Base-by-base conservation (phyloP, 1,284 basidiomycete genomes). In the Vanrija sp. region DNA sequence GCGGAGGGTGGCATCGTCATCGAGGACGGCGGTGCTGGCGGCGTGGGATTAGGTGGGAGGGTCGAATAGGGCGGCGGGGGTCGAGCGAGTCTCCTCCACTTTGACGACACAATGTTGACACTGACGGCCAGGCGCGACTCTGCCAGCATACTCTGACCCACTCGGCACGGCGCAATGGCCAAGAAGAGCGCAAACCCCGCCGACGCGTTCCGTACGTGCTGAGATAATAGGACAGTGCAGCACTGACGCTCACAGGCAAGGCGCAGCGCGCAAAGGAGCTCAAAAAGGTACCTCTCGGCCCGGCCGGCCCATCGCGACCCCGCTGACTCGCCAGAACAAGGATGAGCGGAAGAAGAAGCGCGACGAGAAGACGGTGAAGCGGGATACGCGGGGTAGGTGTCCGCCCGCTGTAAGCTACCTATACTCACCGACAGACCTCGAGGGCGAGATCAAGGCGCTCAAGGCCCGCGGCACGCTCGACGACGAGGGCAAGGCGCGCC, bases 191-290 rank as follows among this genome's bases (percentile, higher is more conserved):
- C 84, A 47, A 94, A 94, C 70, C 90, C 90, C 24, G 89, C 87
- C 12, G 91, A 94, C 69, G 85, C 90, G 0, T 86, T 79, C 71
- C 84, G 90, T 91, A 67, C 50, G 60, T 47, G 7, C 12, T 31
- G 7, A 3, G 2, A 3, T 9, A 20, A 9, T 1, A 0, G 3
- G 1, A 2, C 15, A 1, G 6, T 9, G 0, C 2, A 39, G 39
- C 31, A 12, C 51, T 49, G 16, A 56, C 48, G 16, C 15, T n/a
- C 45, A 16, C 60, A 91, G 88, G 88, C 59, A 95, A 95, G 77
- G 84, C 87, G 7, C 85, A 86, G 68, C 81, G 88, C 57, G 90
- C 89, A 75, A 92, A 89, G 72, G 89, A 95, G 72, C 78, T 93
- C 35, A 92, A 91, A 78, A 93, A 92, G 85, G 89, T 87, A 74